These are phyloP conservation scores for Opeltia flavorubescens DNA, from an alignment of 495 filamentous ascomycete species.

Conservation along the genomic window DNA sequence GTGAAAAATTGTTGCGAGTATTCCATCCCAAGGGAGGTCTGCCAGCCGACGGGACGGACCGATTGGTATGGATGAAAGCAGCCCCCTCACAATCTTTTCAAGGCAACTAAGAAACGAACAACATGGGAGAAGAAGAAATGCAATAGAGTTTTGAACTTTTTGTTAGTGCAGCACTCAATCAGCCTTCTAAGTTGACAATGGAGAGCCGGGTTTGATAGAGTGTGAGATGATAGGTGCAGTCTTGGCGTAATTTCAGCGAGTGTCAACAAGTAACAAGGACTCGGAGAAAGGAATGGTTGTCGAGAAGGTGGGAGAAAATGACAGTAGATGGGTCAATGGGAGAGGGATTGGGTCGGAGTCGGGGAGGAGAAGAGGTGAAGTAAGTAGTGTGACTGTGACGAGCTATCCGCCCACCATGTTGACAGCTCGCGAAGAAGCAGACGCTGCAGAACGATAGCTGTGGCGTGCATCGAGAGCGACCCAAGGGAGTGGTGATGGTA, in stretches of 20 bases:
- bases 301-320: background rate
- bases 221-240: background rate
- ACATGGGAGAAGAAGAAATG: no score
- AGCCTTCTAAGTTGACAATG: no score
- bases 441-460: background rate
- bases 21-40: background rate
- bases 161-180: no score
- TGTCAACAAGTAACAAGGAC: background rate
- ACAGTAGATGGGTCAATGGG: background rate
- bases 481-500: background rate
- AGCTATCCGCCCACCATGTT: conserved; percentile 2
- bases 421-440: conserved; percentile 2
- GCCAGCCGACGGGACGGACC: no score
- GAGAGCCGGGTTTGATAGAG: no score
- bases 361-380: conserved; percentile 3
- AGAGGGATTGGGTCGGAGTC: background rate
- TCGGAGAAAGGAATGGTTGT: background rate
- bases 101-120: no score
- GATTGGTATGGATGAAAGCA: no score
- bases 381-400: background rate
- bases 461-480: conserved; percentile 1
- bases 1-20: background rate
- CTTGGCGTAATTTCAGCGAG: background rate
- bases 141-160: no score
- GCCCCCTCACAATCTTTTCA: no score